These are phyloP conservation scores for Trichoderma parareesei DNA, from an alignment of 495 filamentous ascomycete species.

Conservation along the genomic window DNA sequence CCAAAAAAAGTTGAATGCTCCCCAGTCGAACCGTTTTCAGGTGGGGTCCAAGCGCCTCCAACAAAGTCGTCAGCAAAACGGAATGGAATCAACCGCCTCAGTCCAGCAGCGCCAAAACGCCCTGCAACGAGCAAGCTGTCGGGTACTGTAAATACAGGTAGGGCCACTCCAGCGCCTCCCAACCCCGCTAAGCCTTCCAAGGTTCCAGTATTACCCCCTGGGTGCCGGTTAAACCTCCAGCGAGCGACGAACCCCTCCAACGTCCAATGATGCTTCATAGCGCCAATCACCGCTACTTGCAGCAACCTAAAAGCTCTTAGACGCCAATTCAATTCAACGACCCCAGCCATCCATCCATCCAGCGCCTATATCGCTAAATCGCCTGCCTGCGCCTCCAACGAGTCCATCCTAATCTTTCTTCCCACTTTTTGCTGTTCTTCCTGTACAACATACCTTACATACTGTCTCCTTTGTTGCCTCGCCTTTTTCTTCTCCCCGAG, in stretches of 20 bases:
- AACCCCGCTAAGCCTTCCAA: slow-evolving; percentile 8
- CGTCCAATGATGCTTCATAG: neutral
- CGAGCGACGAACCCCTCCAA: neutral
- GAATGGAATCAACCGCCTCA: neutral
- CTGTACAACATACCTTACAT: too few species aligned
- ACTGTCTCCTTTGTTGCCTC: too few species aligned
- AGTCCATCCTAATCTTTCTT: too few species aligned
- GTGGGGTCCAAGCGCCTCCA: neutral
- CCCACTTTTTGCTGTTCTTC: too few species aligned
- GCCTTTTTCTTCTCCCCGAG: too few species aligned
- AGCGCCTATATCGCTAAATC: too few species aligned
- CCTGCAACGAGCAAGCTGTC: neutral
- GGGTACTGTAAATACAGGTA: neutral
- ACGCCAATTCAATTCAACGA: too few species aligned
- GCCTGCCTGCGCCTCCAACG: too few species aligned
- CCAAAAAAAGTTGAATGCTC: neutral
- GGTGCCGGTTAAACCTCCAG: neutral
- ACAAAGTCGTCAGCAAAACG: neutral
- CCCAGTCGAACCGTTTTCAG: neutral
- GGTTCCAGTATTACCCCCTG: too few species aligned
- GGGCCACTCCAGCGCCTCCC: neutral
- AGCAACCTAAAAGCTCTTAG: neutral
- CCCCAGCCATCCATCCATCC: neutral
- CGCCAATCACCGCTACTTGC: slow-evolving; percentile 7
- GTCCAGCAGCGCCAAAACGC: neutral